Conservation (phyloP, 192 early-diverging fungal genomes). For the Geranomyces michiganensis region DNA sequence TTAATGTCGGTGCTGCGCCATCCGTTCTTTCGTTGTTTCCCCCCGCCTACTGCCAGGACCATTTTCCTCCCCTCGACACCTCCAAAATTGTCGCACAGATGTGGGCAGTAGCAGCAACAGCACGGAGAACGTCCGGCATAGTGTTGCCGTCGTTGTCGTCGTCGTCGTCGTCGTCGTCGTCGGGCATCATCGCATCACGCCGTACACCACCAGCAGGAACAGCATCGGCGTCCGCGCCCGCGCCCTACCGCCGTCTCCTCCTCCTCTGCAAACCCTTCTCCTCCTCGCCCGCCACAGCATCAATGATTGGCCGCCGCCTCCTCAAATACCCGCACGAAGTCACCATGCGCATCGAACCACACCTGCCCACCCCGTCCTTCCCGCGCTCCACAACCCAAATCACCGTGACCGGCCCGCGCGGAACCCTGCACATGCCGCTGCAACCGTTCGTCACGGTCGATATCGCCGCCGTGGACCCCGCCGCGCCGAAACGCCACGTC, state of each 20-base stretch:
- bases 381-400: slow-evolving; percentile 63
- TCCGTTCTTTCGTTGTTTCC: too few species aligned
- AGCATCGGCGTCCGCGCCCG: neutral
- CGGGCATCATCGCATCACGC: too few species aligned
- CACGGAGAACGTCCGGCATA: too few species aligned
- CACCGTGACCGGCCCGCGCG: slow-evolving; percentile 80
- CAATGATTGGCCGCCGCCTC: slow-evolving; percentile 81
- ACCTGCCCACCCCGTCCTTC: slow-evolving; percentile 49
- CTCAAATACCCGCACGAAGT: slow-evolving; percentile 79
- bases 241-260: neutral
- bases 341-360: slow-evolving; percentile 63
- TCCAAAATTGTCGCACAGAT: too few species aligned
- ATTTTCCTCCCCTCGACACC: too few species aligned
- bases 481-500: slow-evolving; percentile 32
- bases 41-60: too few species aligned
- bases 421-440: slow-evolving; percentile 75
- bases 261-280: neutral
- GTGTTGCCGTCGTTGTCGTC: too few species aligned
- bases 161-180: too few species aligned
- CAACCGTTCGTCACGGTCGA: slow-evolving; percentile 75
- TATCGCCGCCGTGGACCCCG: slow-evolving; percentile 23
- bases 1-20: too few species aligned
- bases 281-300: slow-evolving; percentile 48
- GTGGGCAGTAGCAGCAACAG: too few species aligned
- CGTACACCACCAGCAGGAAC: too few species aligned